These are phyloP conservation scores for Parastagonospora avenae DNA, from an alignment of 2,329 filamentous ascomycete species.

Conservation along the genomic window DNA sequence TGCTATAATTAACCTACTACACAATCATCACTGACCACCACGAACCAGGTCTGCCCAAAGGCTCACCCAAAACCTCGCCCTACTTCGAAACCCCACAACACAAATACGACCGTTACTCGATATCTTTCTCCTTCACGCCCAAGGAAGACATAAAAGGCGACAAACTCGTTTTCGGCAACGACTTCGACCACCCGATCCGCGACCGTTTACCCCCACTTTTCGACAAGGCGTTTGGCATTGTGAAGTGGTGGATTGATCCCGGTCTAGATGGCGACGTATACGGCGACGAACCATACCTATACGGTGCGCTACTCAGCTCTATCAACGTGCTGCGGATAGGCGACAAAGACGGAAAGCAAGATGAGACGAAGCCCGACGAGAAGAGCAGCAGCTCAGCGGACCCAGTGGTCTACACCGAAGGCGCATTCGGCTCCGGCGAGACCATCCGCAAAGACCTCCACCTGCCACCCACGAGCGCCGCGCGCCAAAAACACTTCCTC, in stretches of 20 bases:
- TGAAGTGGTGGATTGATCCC: constrained; percentile 90
- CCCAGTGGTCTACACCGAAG: constrained; percentile 60
- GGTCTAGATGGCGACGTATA: constrained; percentile 89
- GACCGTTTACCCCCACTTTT: constrained; percentile 87
- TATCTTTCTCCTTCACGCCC: constrained; percentile 79
- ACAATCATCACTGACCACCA: constrained; percentile 1
- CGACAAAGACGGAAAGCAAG: constrained; percentile 28
- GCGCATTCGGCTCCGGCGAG: constrained; percentile 53
- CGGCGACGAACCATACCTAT: constrained; percentile 83
- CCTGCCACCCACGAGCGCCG: constrained; percentile 47
- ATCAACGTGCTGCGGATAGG: constrained; percentile 80
- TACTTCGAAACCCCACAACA: constrained; percentile 80
- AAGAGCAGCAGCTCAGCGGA: constrained; percentile 61
- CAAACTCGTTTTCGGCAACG: constrained; percentile 90
- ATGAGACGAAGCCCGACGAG: constrained; percentile 55
- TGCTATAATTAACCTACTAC: not conserved
- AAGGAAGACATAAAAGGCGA: constrained; percentile 68
- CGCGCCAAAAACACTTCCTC: constrained; percentile 67
- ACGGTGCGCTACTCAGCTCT: constrained; percentile 78
- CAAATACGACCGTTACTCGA: constrained; percentile 79
- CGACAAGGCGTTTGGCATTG: constrained; percentile 79
- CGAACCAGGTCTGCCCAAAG: constrained; percentile 68
- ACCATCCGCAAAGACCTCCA: constrained; percentile 46
- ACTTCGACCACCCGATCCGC: constrained; percentile 90
- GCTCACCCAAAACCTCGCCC: constrained; percentile 70